Evolutionary conservation across 805 yeast species (phyloP).

Genomic region (Pichia membranifaciens): DNA sequence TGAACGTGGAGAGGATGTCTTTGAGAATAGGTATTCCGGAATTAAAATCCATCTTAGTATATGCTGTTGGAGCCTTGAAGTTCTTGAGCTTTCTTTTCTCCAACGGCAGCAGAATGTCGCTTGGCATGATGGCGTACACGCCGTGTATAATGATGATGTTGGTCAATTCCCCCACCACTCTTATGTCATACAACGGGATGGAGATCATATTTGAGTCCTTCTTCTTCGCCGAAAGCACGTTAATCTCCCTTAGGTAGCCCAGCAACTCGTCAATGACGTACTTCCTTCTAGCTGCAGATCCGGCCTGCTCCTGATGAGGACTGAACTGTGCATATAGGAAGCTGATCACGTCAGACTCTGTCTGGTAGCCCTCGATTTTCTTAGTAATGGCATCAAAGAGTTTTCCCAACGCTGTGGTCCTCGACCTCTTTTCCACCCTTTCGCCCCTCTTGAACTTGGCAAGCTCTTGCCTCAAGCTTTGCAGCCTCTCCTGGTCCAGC

Average conservation of each 20-base stretch:
- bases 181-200: constrained; percentile 82
- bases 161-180: constrained; percentile 57
- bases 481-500: constrained; percentile 8
- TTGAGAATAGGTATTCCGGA: constrained; percentile 18
- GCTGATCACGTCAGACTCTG: constrained; percentile 6
- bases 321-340: constrained; percentile 8
- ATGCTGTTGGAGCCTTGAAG: constrained; percentile 30
- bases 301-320: not conserved
- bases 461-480: constrained; percentile 21
- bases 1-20: constrained; percentile 28
- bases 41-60: constrained; percentile 20
- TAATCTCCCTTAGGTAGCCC: constrained; percentile 34
- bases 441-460: constrained; percentile 21
- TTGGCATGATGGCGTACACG: constrained; percentile 55
- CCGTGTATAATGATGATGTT: constrained; percentile 67
- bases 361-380: constrained; percentile 13
- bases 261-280: constrained; percentile 34
- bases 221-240: constrained; percentile 31
- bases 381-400: constrained; percentile 26
- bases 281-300: constrained; percentile 11
- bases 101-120: constrained; percentile 57
- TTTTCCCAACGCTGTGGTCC: constrained; percentile 30
- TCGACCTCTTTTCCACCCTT: constrained; percentile 19
- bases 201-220: constrained; percentile 37
- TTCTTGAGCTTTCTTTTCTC: constrained; percentile 52